Percentiles rank a stretch among this genome's conserved stretches.
Conservation (phyloP, 768 basidiomycete species). For the Rhodotorula graminis region DNA sequence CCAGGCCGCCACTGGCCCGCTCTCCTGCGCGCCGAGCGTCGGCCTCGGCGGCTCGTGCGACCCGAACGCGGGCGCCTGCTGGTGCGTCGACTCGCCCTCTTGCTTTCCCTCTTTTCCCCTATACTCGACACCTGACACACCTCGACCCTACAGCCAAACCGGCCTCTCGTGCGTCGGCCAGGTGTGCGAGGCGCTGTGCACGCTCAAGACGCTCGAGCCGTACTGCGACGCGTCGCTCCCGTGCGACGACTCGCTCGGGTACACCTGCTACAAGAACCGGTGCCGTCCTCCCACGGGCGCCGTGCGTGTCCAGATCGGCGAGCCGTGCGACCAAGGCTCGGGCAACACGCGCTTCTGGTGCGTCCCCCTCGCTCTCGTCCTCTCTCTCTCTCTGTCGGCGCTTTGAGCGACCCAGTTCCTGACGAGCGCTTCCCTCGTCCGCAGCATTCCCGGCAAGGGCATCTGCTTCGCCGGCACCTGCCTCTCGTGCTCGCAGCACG, state of each 20-base stretch:
- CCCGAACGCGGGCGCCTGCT: conserved; percentile 12
- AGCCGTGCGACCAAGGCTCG: conserved; percentile 28
- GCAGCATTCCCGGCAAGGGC: conserved; percentile 28
- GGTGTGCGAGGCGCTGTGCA: conserved; percentile 22
- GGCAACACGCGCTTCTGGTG: conserved; percentile 38
- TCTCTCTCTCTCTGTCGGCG: neutral
- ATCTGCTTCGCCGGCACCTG: conserved; percentile 28
- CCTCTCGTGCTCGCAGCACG: conserved; percentile 30
- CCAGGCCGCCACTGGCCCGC: neutral
- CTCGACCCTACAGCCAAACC: conserved; percentile 2
- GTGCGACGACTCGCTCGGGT: conserved; percentile 27
- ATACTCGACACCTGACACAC: neutral
- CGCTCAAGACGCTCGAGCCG: conserved; percentile 28
- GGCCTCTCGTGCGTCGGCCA: conserved; percentile 28
- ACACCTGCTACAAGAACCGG: conserved; percentile 25
- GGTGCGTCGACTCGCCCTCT: conserved; percentile 7
- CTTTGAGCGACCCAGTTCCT: no score
- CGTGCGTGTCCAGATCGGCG: conserved; percentile 19
- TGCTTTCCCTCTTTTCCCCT: no score
- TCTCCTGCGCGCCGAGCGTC: conserved; percentile 1
- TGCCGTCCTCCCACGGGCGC: conserved; percentile 33
- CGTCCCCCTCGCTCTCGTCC: neutral
- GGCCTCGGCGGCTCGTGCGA: conserved; percentile 17
- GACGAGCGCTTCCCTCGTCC: no score
- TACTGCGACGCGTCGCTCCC: conserved; percentile 34